Evolutionary conservation across 1,284 basidiomycete genomes (phyloP).

Genomic region (Sparassis latifolia): DNA sequence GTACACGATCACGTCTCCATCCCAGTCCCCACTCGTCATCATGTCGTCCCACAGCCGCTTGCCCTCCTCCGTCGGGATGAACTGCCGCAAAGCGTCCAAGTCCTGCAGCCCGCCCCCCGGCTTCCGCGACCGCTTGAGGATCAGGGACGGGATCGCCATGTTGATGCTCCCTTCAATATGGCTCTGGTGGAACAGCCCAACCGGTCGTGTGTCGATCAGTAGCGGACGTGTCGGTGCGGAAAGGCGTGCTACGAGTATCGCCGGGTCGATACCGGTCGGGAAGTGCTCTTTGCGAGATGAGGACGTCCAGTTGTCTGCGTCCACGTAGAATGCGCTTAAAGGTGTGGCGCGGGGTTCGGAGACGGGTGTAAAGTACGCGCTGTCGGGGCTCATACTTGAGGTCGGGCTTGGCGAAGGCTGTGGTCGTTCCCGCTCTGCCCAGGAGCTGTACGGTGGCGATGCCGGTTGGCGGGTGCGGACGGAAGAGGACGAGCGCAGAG

Average conservation of each 20-base stretch:
- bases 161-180: slow-evolving; percentile 70
- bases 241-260: slow-evolving; percentile 44
- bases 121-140: slow-evolving; percentile 77
- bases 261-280: slow-evolving; percentile 38
- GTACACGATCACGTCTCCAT: slow-evolving; percentile 66
- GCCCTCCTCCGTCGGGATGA: slow-evolving; percentile 70
- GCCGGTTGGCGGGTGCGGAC: slow-evolving; percentile 21
- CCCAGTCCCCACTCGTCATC: slow-evolving; percentile 50
- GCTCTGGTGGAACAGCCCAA: slow-evolving; percentile 53
- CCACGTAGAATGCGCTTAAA: slow-evolving; percentile 24
- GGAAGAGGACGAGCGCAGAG: slow-evolving; percentile 46
- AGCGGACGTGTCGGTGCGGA: slow-evolving; percentile 49
- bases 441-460: slow-evolving; percentile 24
- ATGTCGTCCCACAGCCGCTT: slow-evolving; percentile 61
- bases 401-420: slow-evolving; percentile 39
- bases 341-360: slow-evolving; percentile 27
- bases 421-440: slow-evolving; percentile 19
- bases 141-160: slow-evolving; percentile 79
- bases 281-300: slow-evolving; percentile 15
- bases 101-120: slow-evolving; percentile 55
- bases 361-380: slow-evolving; percentile 57
- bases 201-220: slow-evolving; percentile 74
- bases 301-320: slow-evolving; percentile 19
- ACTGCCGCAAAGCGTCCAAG: slow-evolving; percentile 65
- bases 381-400: slow-evolving; percentile 41